Conservation (phyloP, 2,329 filamentous ascomycete genomes). For the Massarina eburnea region DNA sequence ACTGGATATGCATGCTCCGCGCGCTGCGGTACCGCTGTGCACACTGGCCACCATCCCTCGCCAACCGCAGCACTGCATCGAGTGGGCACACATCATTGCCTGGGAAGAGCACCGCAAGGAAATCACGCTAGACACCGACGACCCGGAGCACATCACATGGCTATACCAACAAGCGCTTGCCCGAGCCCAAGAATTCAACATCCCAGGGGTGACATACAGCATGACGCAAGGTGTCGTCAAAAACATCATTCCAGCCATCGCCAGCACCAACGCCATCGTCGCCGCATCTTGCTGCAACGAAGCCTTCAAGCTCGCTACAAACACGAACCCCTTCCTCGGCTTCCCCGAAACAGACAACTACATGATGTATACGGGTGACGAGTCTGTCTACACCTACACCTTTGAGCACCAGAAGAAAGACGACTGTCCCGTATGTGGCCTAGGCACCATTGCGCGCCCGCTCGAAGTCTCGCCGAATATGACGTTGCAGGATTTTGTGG, state of each 20-base stretch:
- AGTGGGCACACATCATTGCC: slow-evolving; percentile 98
- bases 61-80: slow-evolving; percentile 96
- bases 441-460: slow-evolving; percentile 68
- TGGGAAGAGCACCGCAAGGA: slow-evolving; percentile 78
- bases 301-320: slow-evolving; percentile 89
- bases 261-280: slow-evolving; percentile 95
- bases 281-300: slow-evolving; percentile 96
- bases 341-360: slow-evolving; percentile 75
- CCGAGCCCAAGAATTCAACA: slow-evolving; percentile 85
- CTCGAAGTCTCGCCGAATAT: slow-evolving; percentile 69
- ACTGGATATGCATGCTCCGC: slow-evolving; percentile 96
- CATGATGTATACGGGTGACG: slow-evolving; percentile 99
- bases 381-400: slow-evolving; percentile 94
- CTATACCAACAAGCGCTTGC: slow-evolving; percentile 81
- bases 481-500: slow-evolving; percentile 82
- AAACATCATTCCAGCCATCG: slow-evolving; percentile 98
- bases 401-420: slow-evolving; percentile 93
- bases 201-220: slow-evolving; percentile 88
- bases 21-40: slow-evolving; percentile 93
- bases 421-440: slow-evolving; percentile 91
- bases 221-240: slow-evolving; percentile 98
- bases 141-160: slow-evolving; percentile 97
- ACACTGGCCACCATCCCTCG: slow-evolving; percentile 95
- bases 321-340: slow-evolving; percentile 76
- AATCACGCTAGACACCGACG: slow-evolving; percentile 86